Conservation (phyloP, 2,329 filamentous ascomycete genomes). For the Xenoacremonium recifei region DNA sequence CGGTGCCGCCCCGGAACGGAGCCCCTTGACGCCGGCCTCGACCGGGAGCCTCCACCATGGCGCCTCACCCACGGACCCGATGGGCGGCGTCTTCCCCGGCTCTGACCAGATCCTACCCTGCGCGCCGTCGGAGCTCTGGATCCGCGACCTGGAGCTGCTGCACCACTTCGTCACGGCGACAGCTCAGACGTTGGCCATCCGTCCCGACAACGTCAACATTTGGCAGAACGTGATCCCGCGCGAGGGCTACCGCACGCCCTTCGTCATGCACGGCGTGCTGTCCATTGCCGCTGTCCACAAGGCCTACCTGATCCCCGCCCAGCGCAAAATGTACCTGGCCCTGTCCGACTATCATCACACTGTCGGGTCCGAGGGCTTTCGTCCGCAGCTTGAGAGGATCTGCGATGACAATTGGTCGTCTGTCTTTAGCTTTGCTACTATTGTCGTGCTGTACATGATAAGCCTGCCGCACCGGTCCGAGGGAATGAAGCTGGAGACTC, state of each 20-base stretch:
- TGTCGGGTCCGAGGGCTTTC: slow-evolving; percentile 28
- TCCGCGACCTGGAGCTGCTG: slow-evolving; percentile 28
- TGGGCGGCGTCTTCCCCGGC: slow-evolving; percentile 8
- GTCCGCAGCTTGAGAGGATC: slow-evolving; percentile 17
- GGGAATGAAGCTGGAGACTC: slow-evolving; percentile 13
- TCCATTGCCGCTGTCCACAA: slow-evolving; percentile 30
- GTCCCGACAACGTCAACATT: slow-evolving; percentile 23
- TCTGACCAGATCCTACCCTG: slow-evolving; percentile 22
- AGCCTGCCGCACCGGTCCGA: slow-evolving; percentile 19
- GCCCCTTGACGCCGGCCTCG: slow-evolving; percentile 13
- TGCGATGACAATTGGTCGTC: slow-evolving; percentile 23
- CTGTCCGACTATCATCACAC: slow-evolving; percentile 30
- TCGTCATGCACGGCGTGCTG: slow-evolving; percentile 30
- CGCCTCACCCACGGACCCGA: slow-evolving; percentile 8
- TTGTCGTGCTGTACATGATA: slow-evolving; percentile 31
- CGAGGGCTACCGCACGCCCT: slow-evolving; percentile 25
- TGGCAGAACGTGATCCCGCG: slow-evolving; percentile 26
- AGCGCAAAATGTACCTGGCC: slow-evolving; percentile 23
- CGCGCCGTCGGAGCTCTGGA: slow-evolving; percentile 19
- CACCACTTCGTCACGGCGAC: slow-evolving; percentile 30
- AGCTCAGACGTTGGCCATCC: slow-evolving; percentile 17
- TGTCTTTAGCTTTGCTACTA: slow-evolving; percentile 42
- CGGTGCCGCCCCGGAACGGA: slow-evolving; percentile 5
- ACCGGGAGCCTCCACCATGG: slow-evolving; percentile 1
- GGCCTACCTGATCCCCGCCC: slow-evolving; percentile 25